Evolutionary conservation across 345 rosid species (phyloP), one percentile per base, ranked within the genome.

Genomic region (Citrus sinensis): DNA sequence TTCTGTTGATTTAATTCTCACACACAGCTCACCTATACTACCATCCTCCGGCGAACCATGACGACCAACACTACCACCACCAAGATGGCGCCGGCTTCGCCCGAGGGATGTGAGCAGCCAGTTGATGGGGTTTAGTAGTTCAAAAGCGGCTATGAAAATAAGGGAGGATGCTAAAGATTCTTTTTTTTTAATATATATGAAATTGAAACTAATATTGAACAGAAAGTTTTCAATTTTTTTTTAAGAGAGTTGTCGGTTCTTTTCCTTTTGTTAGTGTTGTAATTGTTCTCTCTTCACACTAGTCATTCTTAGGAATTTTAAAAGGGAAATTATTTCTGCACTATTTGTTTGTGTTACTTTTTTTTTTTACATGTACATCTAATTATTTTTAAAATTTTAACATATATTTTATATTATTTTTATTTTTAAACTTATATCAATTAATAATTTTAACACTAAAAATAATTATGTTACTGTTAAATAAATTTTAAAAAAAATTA

Each of bases 11-110:
- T 35, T 35, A 5, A 35, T 35, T 35, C 37, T 35, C 37, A 2
- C 98, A 94, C 27, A 94, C 95, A 20, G 97, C 91, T 46, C 89
- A 93, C 49, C 51, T 91, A 73, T 91, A 91, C 73, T 91, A 91
- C 79, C 97, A 91, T 65, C 92, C 97, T 27, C 94, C 95, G 49
- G 85, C 91, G 5, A 85, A 83, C 80, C 49, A 78, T n/a, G 82
- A 89, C 34, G 79, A 85, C 64, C 74, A 67, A 75, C 78, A 35
- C 68, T 39, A 51, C 59, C 24, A 55, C 73, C 77, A 72, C 70
- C 71, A 27, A 4, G 70, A 67, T 2, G 76, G 58, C 34, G 71
- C 24, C 24, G 13, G 7, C 17, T 34, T 35, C 39, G 46, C n/a
- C 51, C 67, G 25, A 6, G 55, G 40, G 20, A 59, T 30, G 73